Conservation (phyloP, 805 yeast species). For the Yamadazyma tumulicola region DNA sequence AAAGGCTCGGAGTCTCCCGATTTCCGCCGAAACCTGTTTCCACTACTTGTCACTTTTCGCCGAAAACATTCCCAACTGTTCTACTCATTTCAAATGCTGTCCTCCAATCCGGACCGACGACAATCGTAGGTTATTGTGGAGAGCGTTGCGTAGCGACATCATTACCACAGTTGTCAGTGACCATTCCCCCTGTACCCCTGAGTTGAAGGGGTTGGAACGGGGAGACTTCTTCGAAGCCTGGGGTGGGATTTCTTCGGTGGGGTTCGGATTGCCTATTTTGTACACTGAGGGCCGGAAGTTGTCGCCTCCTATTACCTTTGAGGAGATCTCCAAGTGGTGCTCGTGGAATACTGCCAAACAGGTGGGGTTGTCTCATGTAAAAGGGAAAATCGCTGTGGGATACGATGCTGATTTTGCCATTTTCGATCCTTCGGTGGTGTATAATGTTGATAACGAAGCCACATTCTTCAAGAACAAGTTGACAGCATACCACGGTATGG, state of each 20-base stretch:
- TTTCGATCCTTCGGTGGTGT: conserved; percentile 61
- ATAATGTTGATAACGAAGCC: conserved; percentile 48
- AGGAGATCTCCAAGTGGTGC: conserved; percentile 77
- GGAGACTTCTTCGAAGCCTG: conserved; percentile 92
- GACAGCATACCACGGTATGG: conserved; percentile 78
- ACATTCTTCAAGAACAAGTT: conserved; percentile 81
- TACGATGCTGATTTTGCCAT: conserved; percentile 86
- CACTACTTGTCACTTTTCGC: conserved; percentile 80
- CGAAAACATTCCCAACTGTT: conserved; percentile 71
- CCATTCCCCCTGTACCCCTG: conserved; percentile 95
- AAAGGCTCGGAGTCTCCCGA: conserved; percentile 51
- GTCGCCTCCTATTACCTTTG: conserved; percentile 47
- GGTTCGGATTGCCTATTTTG: conserved; percentile 79
- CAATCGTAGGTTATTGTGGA: conserved; percentile 74
- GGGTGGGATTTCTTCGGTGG: conserved; percentile 96
- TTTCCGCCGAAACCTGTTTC: conserved; percentile 91
- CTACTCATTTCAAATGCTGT: conserved; percentile 88
- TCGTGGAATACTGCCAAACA: conserved; percentile 80
- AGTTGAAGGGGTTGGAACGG: conserved; percentile 70
- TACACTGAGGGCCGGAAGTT: conserved; percentile 68
- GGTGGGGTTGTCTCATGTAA: conserved; percentile 67
- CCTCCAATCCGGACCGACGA: conserved; percentile 84
- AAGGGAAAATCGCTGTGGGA: conserved; percentile 73
- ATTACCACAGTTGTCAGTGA: conserved; percentile 89
- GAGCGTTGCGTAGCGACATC: conserved; percentile 60